Percentiles rank a stretch among this genome's conserved stretches.
Conservation (phyloP, 2,329 filamentous ascomycete genomes). For the Neodidymelliopsis sp. region DNA sequence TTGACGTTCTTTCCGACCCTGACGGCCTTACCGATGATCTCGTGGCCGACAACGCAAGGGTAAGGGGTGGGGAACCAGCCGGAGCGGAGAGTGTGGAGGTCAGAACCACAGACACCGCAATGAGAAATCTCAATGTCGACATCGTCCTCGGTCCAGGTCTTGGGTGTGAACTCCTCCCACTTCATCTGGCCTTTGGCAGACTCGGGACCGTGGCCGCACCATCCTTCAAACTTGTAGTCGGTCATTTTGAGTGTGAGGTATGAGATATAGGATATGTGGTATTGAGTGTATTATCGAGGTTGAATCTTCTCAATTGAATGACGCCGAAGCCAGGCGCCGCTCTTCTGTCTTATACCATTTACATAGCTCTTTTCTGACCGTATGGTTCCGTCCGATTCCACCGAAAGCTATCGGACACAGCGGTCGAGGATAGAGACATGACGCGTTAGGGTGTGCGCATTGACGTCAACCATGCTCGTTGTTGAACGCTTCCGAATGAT, state of each 20-base stretch:
- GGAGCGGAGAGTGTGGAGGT: constrained; percentile 44
- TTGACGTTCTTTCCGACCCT: constrained; percentile 54
- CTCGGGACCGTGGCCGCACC: constrained; percentile 61
- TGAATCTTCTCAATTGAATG: background rate
- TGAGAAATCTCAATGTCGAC: constrained; percentile 51
- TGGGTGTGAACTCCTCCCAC: constrained; percentile 57
- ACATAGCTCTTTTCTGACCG: background rate
- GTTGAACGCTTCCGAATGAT: background rate
- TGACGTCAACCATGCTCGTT: constrained; percentile 11
- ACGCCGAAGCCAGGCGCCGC: background rate
- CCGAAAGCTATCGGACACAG: constrained; percentile 7
- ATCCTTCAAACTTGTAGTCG: constrained; percentile 58
- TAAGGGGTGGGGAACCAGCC: constrained; percentile 49
- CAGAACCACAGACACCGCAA: constrained; percentile 48
- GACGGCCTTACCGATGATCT: constrained; percentile 51
- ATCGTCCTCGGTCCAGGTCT: constrained; percentile 72
- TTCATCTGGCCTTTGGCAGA: constrained; percentile 62
- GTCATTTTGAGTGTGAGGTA: constrained; percentile 20
- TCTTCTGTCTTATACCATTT: constrained; percentile 1
- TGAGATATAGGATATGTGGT: background rate
- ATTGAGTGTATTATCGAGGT: background rate
- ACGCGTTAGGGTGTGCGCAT: background rate
- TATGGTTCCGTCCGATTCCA: background rate
- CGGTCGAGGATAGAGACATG: background rate
- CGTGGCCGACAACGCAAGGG: constrained; percentile 54